Evolutionary conservation across 768 basidiomycete genomes (phyloP), one percentile per base, ranked within the genome.

Genomic region (Chalciporus chontae): DNA sequence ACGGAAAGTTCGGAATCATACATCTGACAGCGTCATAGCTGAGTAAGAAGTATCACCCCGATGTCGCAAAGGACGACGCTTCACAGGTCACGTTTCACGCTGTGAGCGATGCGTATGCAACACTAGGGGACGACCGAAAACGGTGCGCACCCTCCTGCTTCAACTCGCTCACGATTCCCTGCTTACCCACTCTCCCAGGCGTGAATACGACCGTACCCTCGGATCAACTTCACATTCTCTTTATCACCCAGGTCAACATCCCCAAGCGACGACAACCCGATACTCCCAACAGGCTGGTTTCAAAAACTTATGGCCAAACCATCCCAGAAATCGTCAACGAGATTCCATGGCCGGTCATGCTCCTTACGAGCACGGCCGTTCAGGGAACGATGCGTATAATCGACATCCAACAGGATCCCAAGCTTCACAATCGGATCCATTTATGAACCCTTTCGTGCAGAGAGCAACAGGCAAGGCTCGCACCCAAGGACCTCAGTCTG

Each of bases 31-130:
- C 27, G 4, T 4, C 14, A 2, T 37, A 78, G 77, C 58, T 79
- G 45, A 78, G 77, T 69, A 79, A 79, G 50, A 53, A 63, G 52
- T 68, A 70, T 43, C 78, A 79, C 46, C 77, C 77, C 1, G 77
- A 78, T 55, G 56, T 73, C 8, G 67, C 67, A 45, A 62, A 66
- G 31, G 75, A 77, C 44, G 61, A 60, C 6, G 40, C 51, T 3
- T 69, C 76, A 2, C 69, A 67, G 47, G 61, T 65, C 48, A 76
- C 63, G 43, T 78, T 76, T 49, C 73, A 73, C 43, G 69, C 64
- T 0, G 69, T 76, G 43, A 77, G 74, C 54, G 78, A 77, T 43
- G 77, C 77, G 3, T 79, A 77, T 40, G 62, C 71, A 1, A 53
- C 77, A 17, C 63, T 78, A 8, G 71, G 73, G 7, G 70, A 78